Base-by-base conservation (phyloP, 140 eudicot species). In the Cichorium intybus region DNA sequence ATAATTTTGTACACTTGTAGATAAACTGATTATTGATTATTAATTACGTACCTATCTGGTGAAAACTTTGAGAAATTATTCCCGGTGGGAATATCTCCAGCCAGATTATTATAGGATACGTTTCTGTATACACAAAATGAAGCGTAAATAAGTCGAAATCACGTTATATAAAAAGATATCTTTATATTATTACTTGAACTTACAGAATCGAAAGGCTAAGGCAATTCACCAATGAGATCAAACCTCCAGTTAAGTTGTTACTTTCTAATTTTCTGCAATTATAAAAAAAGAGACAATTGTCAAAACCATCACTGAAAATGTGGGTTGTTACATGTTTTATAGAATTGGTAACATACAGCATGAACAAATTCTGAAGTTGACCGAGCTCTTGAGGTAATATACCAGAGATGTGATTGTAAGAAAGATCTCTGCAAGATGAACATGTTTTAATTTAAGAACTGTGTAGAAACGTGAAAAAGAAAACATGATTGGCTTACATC, bases 221-320 rank as follows among this genome's bases (percentile, higher is more conserved):
- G 77, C 99, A 93, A 59, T 75, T 85, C 76, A 85, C 82, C 66
- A 93, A 66, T 0, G 97, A 71, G 41, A 68, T 46, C 64, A 93
- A 87, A 72, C 93, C 82, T 34, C 99, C 99, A 1, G 99, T 81
- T 61, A 93, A 70, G 71, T 85, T 93, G 85, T 93, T 93, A 77
- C 83, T 81, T 56, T 85, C 90, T 57, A 93, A 67, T 46, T 71
- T 83, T 81, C 99, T 93, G 95, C 60, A 10, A 39, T n/a, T 22
- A 47, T 14, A 45, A 70, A 8, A 56, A 22, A 16, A 27, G 43
- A 47, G 43, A 75, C 64, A 29, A 39, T 39, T 37, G 69, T 27
- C 35, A 58, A 48, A 53, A 10, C 24, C 9, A 3, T 20, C 17
- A 15, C 6, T 0, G 17, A 56, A 65, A 24, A 10, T 12, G 10